Evolutionary conservation across 2,329 filamentous ascomycete genomes (phyloP).

Genomic region (Aspergillus cejpii): DNA sequence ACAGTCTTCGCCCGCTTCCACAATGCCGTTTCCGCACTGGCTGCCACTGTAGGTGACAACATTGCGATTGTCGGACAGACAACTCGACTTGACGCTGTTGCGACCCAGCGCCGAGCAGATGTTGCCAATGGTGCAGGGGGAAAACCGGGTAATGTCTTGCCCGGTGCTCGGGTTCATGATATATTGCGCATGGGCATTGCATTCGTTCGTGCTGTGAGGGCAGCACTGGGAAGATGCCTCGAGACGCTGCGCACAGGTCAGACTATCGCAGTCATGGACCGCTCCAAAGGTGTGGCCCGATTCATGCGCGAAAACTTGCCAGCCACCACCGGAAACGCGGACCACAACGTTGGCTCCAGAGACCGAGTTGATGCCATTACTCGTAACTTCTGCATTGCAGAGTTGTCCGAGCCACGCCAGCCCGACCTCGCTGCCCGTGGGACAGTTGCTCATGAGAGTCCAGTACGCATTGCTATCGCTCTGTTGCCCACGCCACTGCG

Average conservation of each 20-base stretch:
- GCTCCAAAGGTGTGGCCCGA: constrained; percentile 91
- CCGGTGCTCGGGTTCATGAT: constrained; percentile 95
- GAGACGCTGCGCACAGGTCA: constrained; percentile 60
- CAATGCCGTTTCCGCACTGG: constrained; percentile 94
- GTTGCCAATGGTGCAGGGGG: constrained; percentile 83
- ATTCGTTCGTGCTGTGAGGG: constrained; percentile 60
- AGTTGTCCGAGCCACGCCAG: constrained; percentile 89
- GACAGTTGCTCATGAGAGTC: constrained; percentile 78
- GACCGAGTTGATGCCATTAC: constrained; percentile 59
- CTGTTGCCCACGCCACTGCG: constrained; percentile 72
- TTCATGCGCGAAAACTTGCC: constrained; percentile 95
- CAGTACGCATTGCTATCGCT: constrained; percentile 83
- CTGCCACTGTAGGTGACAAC: constrained; percentile 74
- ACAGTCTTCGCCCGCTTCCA: constrained; percentile 88
- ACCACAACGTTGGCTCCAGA: constrained; percentile 86
- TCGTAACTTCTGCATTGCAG: constrained; percentile 54
- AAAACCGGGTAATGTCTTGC: constrained; percentile 68
- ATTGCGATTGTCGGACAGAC: constrained; percentile 77
- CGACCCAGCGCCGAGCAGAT: constrained; percentile 79
- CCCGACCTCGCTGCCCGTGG: constrained; percentile 76
- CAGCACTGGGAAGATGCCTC: constrained; percentile 67
- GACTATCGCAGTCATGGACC: constrained; percentile 77
- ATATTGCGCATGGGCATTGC: constrained; percentile 69
- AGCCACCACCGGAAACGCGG: constrained; percentile 71
- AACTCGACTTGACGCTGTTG: constrained; percentile 67